Base-by-base conservation (phyloP, 257 asterid species). In the Plantago ovata region DNA sequence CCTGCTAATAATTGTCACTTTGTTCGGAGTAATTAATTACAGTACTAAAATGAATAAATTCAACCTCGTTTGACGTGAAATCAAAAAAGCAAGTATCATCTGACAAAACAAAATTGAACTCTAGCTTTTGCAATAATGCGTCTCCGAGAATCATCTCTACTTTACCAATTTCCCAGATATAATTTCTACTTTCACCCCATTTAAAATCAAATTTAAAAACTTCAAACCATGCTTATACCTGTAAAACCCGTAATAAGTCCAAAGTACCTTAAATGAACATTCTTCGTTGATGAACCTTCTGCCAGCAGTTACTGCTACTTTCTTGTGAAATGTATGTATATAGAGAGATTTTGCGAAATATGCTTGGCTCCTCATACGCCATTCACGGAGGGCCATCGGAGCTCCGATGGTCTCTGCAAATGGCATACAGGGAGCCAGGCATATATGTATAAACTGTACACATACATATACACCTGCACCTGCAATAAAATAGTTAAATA, bases 371-470 rank as follows among this genome's bases (percentile, higher is more conserved):
- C 98, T 90, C 98, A 84, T 90, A 90, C 98, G 98, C 98, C 98
- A 90, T 90, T 79, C 85, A 77, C 83, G 81, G 81, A 87, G 81
- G 69, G 79, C 80, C 89, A 83, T 68, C 85, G 89, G 72, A 22
- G 65, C 47, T 60, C 64, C 89, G 86, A 58, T 84, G 95, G 76
- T 76, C 90, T 83, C 84, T 75, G 77, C 83, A 81, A 79, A 81
- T 87, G 98, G 98, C 98, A 91, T 91, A 91, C 98, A 91, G 98
- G 98, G 98, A 91, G 98, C 98, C 98, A 91, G 98, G 98, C 98
- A 91, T 87, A 86, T 82, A 62, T 61, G 47, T 66, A n/a, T n/a
- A n/a, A n/a, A n/a, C 33, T 53, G 42, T 64, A 28, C 39, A n/a
- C 16, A 14, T 44, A 18, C 13, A 12, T 48, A 13, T 22, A 23